These are phyloP conservation scores for Syncephalastrum sp. DNA, from an alignment of 371 early-diverging fungal genomes.

Conservation along the genomic window DNA sequence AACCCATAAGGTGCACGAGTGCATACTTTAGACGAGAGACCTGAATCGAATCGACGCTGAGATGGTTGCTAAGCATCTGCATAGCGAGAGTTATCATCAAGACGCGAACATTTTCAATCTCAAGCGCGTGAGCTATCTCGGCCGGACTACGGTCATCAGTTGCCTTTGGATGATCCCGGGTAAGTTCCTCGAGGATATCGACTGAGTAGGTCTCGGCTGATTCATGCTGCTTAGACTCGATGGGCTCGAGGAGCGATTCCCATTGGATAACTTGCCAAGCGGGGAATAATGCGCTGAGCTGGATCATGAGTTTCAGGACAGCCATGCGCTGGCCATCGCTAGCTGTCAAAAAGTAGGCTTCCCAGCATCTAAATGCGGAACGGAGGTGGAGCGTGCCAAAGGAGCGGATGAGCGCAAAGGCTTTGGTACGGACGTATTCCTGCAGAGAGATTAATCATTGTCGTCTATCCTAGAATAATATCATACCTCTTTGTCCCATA, in stretches of 20 bases:
- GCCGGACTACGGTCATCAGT: not conserved
- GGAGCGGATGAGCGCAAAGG: slow-evolving; percentile 38
- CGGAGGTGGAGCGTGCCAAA: slow-evolving; percentile 45
- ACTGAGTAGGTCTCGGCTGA: slow-evolving; percentile 16
- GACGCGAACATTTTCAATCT: slow-evolving; percentile 44
- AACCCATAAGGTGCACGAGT: slow-evolving; percentile 42
- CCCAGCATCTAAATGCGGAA: slow-evolving; percentile 58
- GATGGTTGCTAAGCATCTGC: slow-evolving; percentile 51
- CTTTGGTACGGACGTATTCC: slow-evolving; percentile 56
- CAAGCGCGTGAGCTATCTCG: slow-evolving; percentile 13
- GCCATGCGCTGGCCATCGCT: slow-evolving; percentile 34
- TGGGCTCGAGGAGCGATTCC: slow-evolving; percentile 46
- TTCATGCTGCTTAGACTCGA: slow-evolving; percentile 29
- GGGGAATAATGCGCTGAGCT: slow-evolving; percentile 48
- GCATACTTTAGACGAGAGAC: slow-evolving; percentile 42
- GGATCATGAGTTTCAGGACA: slow-evolving; percentile 46
- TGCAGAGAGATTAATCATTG: slow-evolving; percentile 9
- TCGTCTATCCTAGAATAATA: not conserved
- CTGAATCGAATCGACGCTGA: slow-evolving; percentile 34
- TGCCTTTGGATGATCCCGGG: not conserved
- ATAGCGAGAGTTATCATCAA: slow-evolving; percentile 46
- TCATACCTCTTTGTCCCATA: slow-evolving; percentile 54
- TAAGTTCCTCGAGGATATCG: slow-evolving; percentile 27
- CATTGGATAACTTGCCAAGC: slow-evolving; percentile 59
- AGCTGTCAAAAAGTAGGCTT: slow-evolving; percentile 52